phyloP scores from a whole-genome alignment of 306 rosid genomes.

The Potentilla sterilis region DNA sequence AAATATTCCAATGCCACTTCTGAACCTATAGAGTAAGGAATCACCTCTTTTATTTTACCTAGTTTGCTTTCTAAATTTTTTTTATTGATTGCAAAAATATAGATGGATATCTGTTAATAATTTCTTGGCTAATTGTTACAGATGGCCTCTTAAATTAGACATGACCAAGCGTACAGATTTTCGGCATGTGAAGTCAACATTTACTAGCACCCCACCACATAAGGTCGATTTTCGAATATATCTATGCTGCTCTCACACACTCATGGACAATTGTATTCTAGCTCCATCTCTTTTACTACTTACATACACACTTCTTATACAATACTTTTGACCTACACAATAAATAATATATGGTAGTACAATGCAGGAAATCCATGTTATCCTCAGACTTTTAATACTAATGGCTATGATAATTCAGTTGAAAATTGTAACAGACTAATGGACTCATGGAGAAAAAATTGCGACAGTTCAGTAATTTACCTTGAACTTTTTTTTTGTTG shows the following conservation, averaged over 20 bases:
- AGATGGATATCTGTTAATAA: constrained; percentile 7
- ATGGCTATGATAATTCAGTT: not conserved
- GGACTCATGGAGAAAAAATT: not conserved
- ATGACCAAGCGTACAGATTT: constrained; percentile 93
- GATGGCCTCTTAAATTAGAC: constrained; percentile 95
- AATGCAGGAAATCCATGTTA: not conserved
- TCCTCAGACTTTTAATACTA: not conserved
- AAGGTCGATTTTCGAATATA: constrained; percentile 55
- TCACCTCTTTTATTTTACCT: constrained; percentile 2
- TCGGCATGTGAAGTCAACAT: constrained; percentile 79
- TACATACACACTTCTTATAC: not conserved
- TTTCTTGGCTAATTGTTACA: constrained; percentile 43
- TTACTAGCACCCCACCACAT: constrained; percentile 67
- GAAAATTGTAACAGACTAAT: not conserved
- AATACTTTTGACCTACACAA: not conserved
- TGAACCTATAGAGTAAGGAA: constrained; percentile 81
- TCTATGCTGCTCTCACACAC: not conserved
- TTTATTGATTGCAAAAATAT: not conserved
- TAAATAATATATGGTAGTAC: not conserved
- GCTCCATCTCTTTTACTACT: not conserved
- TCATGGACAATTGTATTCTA: not conserved
- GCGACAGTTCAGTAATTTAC: not conserved
- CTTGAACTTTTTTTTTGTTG: too few relatives aligned
- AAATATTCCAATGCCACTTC: constrained; percentile 63
- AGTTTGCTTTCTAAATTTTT: constrained; percentile 23